Conservation (phyloP, 164 flowering plant genomes). For the Piper longum region DNA sequence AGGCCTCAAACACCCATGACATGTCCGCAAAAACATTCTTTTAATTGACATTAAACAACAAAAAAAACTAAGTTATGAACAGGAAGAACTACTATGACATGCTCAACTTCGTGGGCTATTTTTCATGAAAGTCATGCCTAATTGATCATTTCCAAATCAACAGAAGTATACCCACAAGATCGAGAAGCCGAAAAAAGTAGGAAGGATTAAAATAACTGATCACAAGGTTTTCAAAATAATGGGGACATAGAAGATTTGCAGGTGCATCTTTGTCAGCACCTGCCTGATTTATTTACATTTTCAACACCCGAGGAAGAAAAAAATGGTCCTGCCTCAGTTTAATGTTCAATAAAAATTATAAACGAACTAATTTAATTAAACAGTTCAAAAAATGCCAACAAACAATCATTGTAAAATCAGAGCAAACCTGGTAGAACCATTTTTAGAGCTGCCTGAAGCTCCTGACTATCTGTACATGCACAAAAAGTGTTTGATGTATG, state of each 20-base stretch:
- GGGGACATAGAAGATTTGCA: constrained; percentile 31
- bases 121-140: too few relatives aligned
- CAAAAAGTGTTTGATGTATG: constrained; percentile 30
- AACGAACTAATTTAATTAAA: too few relatives aligned
- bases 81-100: background rate
- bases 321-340: constrained; percentile 76
- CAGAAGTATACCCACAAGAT: constrained; percentile 48
- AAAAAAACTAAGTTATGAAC: too few relatives aligned
- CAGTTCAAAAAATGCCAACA: too few relatives aligned
- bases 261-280: constrained; percentile 27
- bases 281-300: constrained; percentile 37
- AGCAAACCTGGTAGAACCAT: constrained; percentile 54
- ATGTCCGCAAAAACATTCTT: background rate
- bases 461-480: constrained; percentile 35
- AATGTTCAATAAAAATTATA: too few relatives aligned
- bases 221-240: constrained; percentile 35
- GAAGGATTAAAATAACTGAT: constrained; percentile 40
- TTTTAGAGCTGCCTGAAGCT: constrained; percentile 48
- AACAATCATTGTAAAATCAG: too few relatives aligned
- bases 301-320: constrained; percentile 90
- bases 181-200: constrained; percentile 41
- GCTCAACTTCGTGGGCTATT: too few relatives aligned
- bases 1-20: too few relatives aligned
- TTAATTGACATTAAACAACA: too few relatives aligned
- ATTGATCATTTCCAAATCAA: background rate